A percentile compares a stretch with the other conserved stretches of the same genome.
phyloP scores from a whole-genome alignment of 331 rosid genomes.

The Saraca asoca region DNA sequence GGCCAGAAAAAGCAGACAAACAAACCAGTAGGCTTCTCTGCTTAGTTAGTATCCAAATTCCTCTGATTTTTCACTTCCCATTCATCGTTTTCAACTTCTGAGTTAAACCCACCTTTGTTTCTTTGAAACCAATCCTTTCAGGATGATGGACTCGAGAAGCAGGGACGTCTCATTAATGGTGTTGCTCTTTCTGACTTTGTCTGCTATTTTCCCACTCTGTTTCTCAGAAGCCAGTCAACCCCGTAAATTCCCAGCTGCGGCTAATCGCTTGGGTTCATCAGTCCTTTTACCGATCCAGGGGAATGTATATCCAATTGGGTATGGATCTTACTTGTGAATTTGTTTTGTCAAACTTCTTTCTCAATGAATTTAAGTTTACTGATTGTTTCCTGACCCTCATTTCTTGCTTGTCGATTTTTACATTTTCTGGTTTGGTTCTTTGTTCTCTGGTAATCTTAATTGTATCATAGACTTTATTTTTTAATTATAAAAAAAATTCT shows the following conservation, averaged over 20 bases:
- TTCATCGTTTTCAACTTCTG: no score
- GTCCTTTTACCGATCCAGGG: slow-evolving; percentile 50
- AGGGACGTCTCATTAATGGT: slow-evolving; percentile 9
- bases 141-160: no score
- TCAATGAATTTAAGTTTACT: background rate
- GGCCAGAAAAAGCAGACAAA: no score
- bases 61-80: no score
- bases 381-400: background rate
- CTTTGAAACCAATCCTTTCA: no score
- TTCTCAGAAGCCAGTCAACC: slow-evolving; percentile 43
- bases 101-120: no score
- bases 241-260: background rate
- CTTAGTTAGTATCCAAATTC: no score
- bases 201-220: slow-evolving; percentile 34
- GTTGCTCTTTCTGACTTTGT: slow-evolving; percentile 33
- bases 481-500: background rate
- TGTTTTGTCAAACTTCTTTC: slow-evolving; percentile 10
- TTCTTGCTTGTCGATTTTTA: background rate
- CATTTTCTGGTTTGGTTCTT: background rate
- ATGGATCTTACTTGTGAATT: slow-evolving; percentile 10
- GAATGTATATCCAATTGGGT: slow-evolving; percentile 87
- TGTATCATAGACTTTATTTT: background rate
- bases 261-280: slow-evolving; percentile 31
- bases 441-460: background rate
- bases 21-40: no score